Evolutionary conservation across 129 eudicot genomes (phyloP), one percentile per base, ranked within the genome.

Genomic region (Tagetes patula): DNA sequence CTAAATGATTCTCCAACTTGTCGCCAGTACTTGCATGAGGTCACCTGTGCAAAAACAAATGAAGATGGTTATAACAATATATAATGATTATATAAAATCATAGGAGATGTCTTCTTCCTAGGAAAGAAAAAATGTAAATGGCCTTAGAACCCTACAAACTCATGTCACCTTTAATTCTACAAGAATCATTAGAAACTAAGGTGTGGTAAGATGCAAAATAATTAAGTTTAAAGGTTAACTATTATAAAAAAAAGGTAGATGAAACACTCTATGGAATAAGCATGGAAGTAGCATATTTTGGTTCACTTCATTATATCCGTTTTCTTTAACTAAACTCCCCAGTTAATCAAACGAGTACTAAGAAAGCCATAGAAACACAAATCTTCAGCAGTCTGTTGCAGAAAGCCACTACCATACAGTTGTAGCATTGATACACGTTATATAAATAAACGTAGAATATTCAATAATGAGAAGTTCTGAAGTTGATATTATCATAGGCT

Each of bases 1-100:
- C 82, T 93, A 75, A 93, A 93, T 46, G 98, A 87, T 79, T 93
- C 98, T 79, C 98, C 98, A 30, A 93, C 95, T 83, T 88, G 96
- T 76, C 96, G 87, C 96, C 98, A 93, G 58, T 76, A 81, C 85
- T 93, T 93, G 84, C 86, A 79, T 30, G 96, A 80, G 68, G 96
- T 93, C 72, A 89, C 98, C 98, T 93, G 61, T 50, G 43, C 66
- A 47, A 36, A 37, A 81, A 53, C 50, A 32, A 66, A 70, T 30
- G 65, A 33, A 49, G 59, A 33, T 45, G 14, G 65, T 48, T 36
- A 6, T 20, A 11, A 55, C 52, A 76, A 30, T 59, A 72, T 56
- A 52, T 37, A 20, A 73, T 53, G 77, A 66, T 72, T 20, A 37
- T 36, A 53, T 43, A 68, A 38, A 67, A 72, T 64, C 71, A 60